Percentiles rank a stretch among this genome's conserved stretches.
phyloP scores from a whole-genome alignment of 2,329 filamentous ascomycete genomes.

The Paecilomyces variotii region DNA sequence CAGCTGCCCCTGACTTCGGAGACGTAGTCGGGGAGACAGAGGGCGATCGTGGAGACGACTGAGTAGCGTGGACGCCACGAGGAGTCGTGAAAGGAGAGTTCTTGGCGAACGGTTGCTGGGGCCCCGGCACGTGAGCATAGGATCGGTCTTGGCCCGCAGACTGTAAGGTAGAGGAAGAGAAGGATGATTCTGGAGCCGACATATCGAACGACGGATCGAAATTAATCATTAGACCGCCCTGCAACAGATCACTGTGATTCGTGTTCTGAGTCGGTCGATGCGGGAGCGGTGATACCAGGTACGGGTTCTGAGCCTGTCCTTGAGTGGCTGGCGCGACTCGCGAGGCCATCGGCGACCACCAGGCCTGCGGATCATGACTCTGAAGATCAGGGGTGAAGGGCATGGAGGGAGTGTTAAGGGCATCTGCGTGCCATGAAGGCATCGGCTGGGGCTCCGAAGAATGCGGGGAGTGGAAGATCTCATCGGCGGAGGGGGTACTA shows the following conservation, averaged over 20 bases:
- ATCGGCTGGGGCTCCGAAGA: slow-evolving; percentile 31
- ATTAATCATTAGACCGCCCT: slow-evolving; percentile 34
- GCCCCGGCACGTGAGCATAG: slow-evolving; percentile 10
- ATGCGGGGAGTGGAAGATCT: slow-evolving; percentile 31
- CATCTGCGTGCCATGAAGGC: slow-evolving; percentile 35
- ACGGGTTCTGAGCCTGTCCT: slow-evolving; percentile 28
- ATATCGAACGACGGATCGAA: slow-evolving; percentile 30
- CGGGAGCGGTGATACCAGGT: slow-evolving; percentile 26
- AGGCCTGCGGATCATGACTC: slow-evolving; percentile 26
- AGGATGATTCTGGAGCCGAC: slow-evolving; percentile 19
- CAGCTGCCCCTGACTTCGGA: slow-evolving; percentile 18
- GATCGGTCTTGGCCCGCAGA: slow-evolving; percentile 10
- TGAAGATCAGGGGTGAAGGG: slow-evolving; percentile 34
- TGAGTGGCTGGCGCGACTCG: slow-evolving; percentile 26
- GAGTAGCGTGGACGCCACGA: slow-evolving; percentile 13
- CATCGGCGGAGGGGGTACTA: slow-evolving; percentile 29
- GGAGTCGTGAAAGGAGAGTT: slow-evolving; percentile 22
- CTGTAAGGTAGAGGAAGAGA: slow-evolving; percentile 16
- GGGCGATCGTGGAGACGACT: slow-evolving; percentile 27
- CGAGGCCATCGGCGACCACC: slow-evolving; percentile 34
- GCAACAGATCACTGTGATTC: slow-evolving; percentile 25
- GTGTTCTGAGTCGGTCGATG: slow-evolving; percentile 23
- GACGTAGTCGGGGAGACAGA: slow-evolving; percentile 30
- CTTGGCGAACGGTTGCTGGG: slow-evolving; percentile 15
- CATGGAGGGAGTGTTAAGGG: slow-evolving; percentile 26